These are phyloP conservation scores for Hypsizygus marmoreus DNA, from an alignment of 768 basidiomycete genomes.

Conservation along the genomic window DNA sequence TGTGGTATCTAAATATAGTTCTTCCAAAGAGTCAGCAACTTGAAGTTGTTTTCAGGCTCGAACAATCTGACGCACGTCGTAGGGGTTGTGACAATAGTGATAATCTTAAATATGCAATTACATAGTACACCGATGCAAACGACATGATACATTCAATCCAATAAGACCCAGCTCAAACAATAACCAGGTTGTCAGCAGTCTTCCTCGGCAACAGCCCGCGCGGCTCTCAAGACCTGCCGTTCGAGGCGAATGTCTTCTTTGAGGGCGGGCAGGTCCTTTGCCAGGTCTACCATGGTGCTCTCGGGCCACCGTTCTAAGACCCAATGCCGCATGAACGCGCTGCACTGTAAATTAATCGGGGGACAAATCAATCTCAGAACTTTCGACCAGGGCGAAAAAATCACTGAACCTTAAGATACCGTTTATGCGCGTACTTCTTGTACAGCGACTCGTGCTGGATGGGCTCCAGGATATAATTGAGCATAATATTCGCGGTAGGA, in stretches of 20 bases:
- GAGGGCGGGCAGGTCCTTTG: slow-evolving; percentile 52
- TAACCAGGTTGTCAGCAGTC: too few relatives aligned
- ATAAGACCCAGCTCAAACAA: too few relatives aligned
- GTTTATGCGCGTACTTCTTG: slow-evolving; percentile 88
- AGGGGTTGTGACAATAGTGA: too few relatives aligned
- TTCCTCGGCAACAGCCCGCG: slow-evolving; percentile 1
- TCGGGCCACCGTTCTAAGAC: slow-evolving; percentile 71
- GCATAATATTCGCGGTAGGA: slow-evolving; percentile 82
- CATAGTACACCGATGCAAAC: slow-evolving; percentile 16
- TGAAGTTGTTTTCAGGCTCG: too few relatives aligned
- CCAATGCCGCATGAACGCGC: slow-evolving; percentile 79
- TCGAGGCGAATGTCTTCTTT: slow-evolving; percentile 49
- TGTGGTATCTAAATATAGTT: too few relatives aligned
- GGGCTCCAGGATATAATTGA: slow-evolving; percentile 82
- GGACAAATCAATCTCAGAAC: background rate
- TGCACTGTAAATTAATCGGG: slow-evolving; percentile 54
- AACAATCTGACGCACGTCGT: too few relatives aligned
- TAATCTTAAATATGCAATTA: slow-evolving; percentile 17
- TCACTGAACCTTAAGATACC: slow-evolving; percentile 72
- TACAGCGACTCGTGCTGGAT: slow-evolving; percentile 75
- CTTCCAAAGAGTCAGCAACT: too few relatives aligned
- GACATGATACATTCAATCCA: slow-evolving; percentile 7
- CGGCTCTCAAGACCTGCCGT: slow-evolving; percentile 22
- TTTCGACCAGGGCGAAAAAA: background rate
- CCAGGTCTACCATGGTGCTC: slow-evolving; percentile 54